Conservation (phyloP, 2,329 filamentous ascomycete species). For the Verticillium tricorpus region DNA sequence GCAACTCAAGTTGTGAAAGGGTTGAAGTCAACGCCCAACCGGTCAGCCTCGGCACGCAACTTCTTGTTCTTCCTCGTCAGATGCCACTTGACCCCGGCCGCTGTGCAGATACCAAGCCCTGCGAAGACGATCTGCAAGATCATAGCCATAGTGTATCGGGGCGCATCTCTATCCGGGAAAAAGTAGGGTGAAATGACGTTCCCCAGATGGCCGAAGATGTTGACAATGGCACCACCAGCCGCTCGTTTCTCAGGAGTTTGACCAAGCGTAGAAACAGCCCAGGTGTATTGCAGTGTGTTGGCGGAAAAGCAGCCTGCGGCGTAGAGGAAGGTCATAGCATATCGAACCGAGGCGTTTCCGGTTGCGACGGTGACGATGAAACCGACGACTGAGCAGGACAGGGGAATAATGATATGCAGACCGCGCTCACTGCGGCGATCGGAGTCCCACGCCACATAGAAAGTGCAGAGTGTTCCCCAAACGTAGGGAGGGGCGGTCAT, state of each 20-base stretch:
- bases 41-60: conserved; percentile 14
- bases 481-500: conserved; percentile 43
- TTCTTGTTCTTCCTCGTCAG: conserved; percentile 30
- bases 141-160: conserved; percentile 14
- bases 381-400: conserved; percentile 34
- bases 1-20: neutral
- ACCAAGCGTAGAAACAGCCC: conserved; percentile 32
- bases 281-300: conserved; percentile 40
- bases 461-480: conserved; percentile 29
- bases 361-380: conserved; percentile 24
- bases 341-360: conserved; percentile 20
- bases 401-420: conserved; percentile 34
- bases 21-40: conserved; percentile 18
- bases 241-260: conserved; percentile 44
- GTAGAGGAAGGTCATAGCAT: conserved; percentile 28
- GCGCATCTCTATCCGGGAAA: conserved; percentile 25
- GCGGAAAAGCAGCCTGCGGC: conserved; percentile 31
- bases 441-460: conserved; percentile 32
- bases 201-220: conserved; percentile 27
- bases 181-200: conserved; percentile 35
- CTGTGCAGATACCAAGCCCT: conserved; percentile 26
- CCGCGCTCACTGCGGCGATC: conserved; percentile 42
- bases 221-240: conserved; percentile 34
- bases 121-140: conserved; percentile 17
- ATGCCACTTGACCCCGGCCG: conserved; percentile 28